These are phyloP conservation scores for Candida khao-thaluensis DNA, from an alignment of 805 yeast genomes.

Conservation along the genomic window DNA sequence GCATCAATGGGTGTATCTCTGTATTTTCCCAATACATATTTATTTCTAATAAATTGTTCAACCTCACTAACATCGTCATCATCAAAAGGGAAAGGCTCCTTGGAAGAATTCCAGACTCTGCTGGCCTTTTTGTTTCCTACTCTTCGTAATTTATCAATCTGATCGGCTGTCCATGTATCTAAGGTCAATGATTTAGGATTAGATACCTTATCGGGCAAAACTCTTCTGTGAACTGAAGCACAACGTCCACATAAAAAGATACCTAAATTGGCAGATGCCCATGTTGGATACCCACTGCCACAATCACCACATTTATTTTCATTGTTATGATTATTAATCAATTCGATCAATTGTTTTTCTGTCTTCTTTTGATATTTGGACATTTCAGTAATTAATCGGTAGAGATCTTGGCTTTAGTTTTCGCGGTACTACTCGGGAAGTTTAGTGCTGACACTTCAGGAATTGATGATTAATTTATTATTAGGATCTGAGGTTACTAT, in stretches of 20 bases:
- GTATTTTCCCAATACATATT: constrained; percentile 65
- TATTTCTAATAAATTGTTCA: constrained; percentile 60
- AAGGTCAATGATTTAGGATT: constrained; percentile 69
- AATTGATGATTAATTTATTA: too few relatives aligned
- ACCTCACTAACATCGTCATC: constrained; percentile 59
- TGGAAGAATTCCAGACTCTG: constrained; percentile 65
- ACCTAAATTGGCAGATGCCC: constrained; percentile 54
- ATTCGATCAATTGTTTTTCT: constrained; percentile 54
- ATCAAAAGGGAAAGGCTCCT: constrained; percentile 70
- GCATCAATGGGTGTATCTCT: constrained; percentile 38
- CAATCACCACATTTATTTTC: constrained; percentile 80
- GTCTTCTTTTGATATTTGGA: constrained; percentile 36
- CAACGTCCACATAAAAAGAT: constrained; percentile 81
- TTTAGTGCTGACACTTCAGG: too few relatives aligned
- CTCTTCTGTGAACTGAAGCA: constrained; percentile 71
- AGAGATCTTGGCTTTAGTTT: too few relatives aligned
- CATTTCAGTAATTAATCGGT: too few relatives aligned
- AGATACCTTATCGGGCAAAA: constrained; percentile 58
- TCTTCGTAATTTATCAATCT: constrained; percentile 44
- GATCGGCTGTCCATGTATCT: constrained; percentile 64
- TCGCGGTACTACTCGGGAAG: too few relatives aligned
- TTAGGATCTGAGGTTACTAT: too few relatives aligned
- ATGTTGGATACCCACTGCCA: constrained; percentile 63
- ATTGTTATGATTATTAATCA: constrained; percentile 59
- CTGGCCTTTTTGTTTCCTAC: constrained; percentile 66